phyloP scores from a whole-genome alignment of 192 early-diverging fungal species.

The Coemansia sp. region DNA sequence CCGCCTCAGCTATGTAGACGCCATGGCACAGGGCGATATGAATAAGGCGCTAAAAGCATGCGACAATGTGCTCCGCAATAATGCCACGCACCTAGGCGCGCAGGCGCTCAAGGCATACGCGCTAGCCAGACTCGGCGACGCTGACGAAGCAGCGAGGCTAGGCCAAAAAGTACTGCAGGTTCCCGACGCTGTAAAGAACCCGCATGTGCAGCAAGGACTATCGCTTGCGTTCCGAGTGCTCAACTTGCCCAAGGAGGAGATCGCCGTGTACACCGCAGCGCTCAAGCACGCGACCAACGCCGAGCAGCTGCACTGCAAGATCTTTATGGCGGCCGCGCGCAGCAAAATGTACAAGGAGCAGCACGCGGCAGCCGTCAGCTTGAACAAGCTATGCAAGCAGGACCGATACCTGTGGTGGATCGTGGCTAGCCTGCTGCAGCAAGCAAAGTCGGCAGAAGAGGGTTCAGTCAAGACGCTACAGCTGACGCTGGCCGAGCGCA shows the following conservation, averaged over 20 bases:
- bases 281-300: constrained; percentile 62
- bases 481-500: constrained; percentile 77
- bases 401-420: constrained; percentile 89
- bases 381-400: constrained; percentile 80
- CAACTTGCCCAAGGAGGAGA: constrained; percentile 56
- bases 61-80: constrained; percentile 32
- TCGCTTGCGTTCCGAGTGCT: constrained; percentile 24
- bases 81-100: constrained; percentile 38
- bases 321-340: constrained; percentile 84
- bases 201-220: constrained; percentile 37
- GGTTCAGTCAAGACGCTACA: constrained; percentile 55
- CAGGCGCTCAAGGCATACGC: constrained; percentile 78
- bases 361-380: constrained; percentile 70
- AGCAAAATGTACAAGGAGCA: constrained; percentile 61
- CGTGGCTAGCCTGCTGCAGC: constrained; percentile 76
- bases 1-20: constrained; percentile 16
- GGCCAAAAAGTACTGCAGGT: constrained; percentile 61
- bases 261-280: constrained; percentile 78
- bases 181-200: constrained; percentile 18
- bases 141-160: constrained; percentile 66
- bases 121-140: constrained; percentile 64
- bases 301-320: constrained; percentile 73
- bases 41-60: constrained; percentile 26
- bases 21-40: constrained; percentile 26
- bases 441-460: constrained; percentile 56